Evolutionary conservation across 768 basidiomycete species (phyloP), one percentile per base, ranked within the genome.

Genomic region (Candolleomyces eurysporus): DNA sequence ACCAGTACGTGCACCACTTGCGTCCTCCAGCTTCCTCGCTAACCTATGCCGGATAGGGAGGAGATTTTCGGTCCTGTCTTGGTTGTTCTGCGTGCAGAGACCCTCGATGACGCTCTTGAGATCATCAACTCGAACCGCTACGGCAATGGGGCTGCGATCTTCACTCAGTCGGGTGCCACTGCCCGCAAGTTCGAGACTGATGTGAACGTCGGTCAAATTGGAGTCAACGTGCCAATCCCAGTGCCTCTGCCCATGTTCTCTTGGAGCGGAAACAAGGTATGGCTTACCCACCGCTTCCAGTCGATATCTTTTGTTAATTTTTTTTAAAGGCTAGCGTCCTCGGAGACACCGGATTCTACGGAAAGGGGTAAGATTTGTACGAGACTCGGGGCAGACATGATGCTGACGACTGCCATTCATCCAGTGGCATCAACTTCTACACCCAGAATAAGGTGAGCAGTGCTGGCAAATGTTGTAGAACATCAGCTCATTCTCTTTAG

Each of bases 1-100:
- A 98, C 78, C 79, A 86, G 96, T 94, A 66, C 61, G 85, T 75
- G 19, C 36, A 32, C 43, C n/a, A 39, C 3, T 63, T 50, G 59
- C 61, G 13, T 45, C 60, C 43, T 48, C 7, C 3, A n/a, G 45
- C 19, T 49, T 57, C 40, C 26, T 9, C 48, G 14, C 60, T 6
- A 31, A 53, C 7, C 42, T 43, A 52, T 42, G 31, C 42, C 11
- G 32, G 14, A 16, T 63, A 96, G 94, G 63, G 88, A 95, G 70
- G 96, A 98, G 71, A 96, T 98, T 61, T 98, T 98, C 65, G 96
- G 95, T 14, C 96, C 96, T 1, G 96, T 89, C 1, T 80, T 98
- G 31, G 79, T 89, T 10, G 79, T 96, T 59, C 69, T 98, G 58
- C 81, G 83, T 52, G 92, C 88, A 5, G 86, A 94, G 39, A 92